Evolutionary conservation across 306 rosid genomes (phyloP), one percentile per base, ranked within the genome.

Genomic region (Acacia acuminata): DNA sequence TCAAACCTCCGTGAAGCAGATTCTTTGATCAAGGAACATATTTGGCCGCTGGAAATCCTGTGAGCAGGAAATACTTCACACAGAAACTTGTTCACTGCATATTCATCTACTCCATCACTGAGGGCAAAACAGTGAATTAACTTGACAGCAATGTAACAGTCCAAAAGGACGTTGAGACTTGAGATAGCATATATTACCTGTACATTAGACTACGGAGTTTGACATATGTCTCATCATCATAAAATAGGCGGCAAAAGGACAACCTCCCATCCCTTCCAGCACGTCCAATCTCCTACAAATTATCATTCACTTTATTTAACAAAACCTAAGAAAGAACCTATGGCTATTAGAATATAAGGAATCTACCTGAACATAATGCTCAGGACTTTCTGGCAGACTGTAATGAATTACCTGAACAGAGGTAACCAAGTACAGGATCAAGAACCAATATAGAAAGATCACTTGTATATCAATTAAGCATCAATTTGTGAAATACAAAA

Each of bases 31-130:
- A 95, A 71, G 5, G 96, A 90, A 79, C 82, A 84, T 77, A 88
- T 84, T 83, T 90, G 91, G 84, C 96, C 99, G 79, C 64, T 67
- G 32, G 79, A 89, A 73, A 44, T 84, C 66, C 86, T 88, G 40
- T 86, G 89, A 82, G 77, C 47, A 73, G 91, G 80, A 86, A 95
- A 91, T 78, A 92, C 90, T 87, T 95, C 92, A 32, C 50, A 78
- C 64, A 95, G 90, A 81, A 95, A 92, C 86, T 92, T 95, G 90
- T 88, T 92, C 74, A 95, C 91, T 51, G 87, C 85, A 86, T 90
- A 93, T 81, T 90, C 94, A 88, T 95, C 99, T 30, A 88, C 93
- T 58, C 97, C 99, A 77, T 95, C 99, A 90, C 98, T 95, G 93
- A 82, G 73, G 80, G 87, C 71, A 83, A 72, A 76, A 81, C 34